Evolutionary conservation across 2,329 filamentous ascomycete genomes (phyloP).

Genomic region (Arachnomyces sp.): DNA sequence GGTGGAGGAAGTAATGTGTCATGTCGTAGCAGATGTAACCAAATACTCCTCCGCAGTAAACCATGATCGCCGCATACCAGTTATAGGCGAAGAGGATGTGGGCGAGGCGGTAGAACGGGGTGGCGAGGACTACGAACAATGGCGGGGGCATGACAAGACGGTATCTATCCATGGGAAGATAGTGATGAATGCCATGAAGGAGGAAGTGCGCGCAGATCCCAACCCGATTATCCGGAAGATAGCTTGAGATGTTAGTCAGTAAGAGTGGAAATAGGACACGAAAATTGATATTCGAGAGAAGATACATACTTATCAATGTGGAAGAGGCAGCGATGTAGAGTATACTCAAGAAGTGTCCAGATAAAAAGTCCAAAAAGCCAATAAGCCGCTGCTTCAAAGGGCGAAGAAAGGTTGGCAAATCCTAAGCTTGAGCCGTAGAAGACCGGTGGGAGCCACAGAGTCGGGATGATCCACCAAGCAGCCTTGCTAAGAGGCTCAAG

Average conservation of each 20-base stretch:
- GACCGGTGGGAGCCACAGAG: slow-evolving; percentile 74
- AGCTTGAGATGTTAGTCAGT: slow-evolving; percentile 43
- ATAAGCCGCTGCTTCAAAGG: slow-evolving; percentile 47
- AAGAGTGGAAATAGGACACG: background rate
- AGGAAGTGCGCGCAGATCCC: slow-evolving; percentile 82
- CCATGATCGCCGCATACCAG: slow-evolving; percentile 70
- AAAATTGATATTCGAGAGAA: background rate
- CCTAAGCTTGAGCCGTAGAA: slow-evolving; percentile 63
- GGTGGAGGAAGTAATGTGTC: slow-evolving; percentile 98
- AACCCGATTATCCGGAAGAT: slow-evolving; percentile 84
- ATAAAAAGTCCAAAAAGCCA: slow-evolving; percentile 64
- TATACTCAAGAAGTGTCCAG: slow-evolving; percentile 88
- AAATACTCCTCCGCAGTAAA: slow-evolving; percentile 85
- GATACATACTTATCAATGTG: slow-evolving; percentile 75
- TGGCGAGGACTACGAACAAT: slow-evolving; percentile 72
- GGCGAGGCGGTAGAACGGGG: slow-evolving; percentile 87
- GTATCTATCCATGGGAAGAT: slow-evolving; percentile 98
- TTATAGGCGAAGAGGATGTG: slow-evolving; percentile 73
- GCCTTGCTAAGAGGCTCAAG: slow-evolving; percentile 95
- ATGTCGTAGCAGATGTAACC: slow-evolving; percentile 95
- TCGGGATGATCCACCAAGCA: slow-evolving; percentile 84
- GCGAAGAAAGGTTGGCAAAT: slow-evolving; percentile 49
- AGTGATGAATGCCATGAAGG: slow-evolving; percentile 94
- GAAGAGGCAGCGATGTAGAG: slow-evolving; percentile 82
- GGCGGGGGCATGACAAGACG: slow-evolving; percentile 94